Evolutionary conservation across 2,329 filamentous ascomycete species (phyloP), one percentile per base, ranked within the genome.

Genomic region (Lomentospora prolificans): DNA sequence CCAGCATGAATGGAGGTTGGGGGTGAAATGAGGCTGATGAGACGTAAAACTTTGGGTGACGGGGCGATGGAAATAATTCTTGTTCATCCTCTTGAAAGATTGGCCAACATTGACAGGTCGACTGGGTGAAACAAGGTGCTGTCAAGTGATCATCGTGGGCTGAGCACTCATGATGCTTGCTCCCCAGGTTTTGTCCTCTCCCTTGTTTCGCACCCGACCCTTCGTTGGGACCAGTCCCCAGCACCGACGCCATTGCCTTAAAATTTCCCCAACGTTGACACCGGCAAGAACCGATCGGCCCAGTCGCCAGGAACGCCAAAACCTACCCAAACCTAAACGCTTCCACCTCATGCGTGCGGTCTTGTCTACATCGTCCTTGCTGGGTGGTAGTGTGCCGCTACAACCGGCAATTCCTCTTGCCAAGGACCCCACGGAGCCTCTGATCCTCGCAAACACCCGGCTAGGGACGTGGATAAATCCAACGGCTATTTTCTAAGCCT

Each of bases 371-470:
- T 6, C 17, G 17, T 25, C 12, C 17, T 7, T 5, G 17, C 7
- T 24, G 44, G 44, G 6, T 5, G 14, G 12, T 22, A 19, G 2
- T 22, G 44, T 48, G 44, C 44, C 44, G 44, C 44, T 48, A 10
- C 44, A 48, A 25, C 44, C 44, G 44, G 44, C 44, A 48, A 22
- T 48, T 48, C 44, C 17, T 22, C 17, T 25, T 22, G 44, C 22
- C 44, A 48, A 48, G 22, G 22, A 48, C 44, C 22, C 17, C 17
- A 48, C 44, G 17, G 24, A 27, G 44, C 17, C 22, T 48, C 14
- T 30, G 52, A 54, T 54, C 36, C 22, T 44, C 52, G n/a, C 33
- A 54, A 54, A 54, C 28, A 54, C 52, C 52, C 52, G 52, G 52
- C 33, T 44, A 22, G 19, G 27, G n/a, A 24, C n/a, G 7, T 54